Conservation (phyloP, 257 asterid genomes). For the Jacaranda copaia region DNA sequence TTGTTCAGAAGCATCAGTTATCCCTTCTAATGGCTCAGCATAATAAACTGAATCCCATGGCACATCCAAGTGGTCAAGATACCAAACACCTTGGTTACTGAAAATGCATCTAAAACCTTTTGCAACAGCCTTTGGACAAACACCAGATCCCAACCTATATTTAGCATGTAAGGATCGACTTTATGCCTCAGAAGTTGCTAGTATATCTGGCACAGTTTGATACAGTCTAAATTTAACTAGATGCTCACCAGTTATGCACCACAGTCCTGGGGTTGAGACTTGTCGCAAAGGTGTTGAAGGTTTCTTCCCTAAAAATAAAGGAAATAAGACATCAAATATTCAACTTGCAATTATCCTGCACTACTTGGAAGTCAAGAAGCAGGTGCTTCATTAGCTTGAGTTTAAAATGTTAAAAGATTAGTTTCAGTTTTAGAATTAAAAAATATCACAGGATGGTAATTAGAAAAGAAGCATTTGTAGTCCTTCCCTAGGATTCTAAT, state of each 20-base stretch:
- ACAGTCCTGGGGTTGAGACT: slow-evolving; percentile 81
- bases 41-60: slow-evolving; percentile 80
- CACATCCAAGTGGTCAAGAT: slow-evolving; percentile 88
- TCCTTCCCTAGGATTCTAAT: neutral
- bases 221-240: slow-evolving; percentile 28
- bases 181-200: slow-evolving; percentile 27
- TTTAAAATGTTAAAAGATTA: slow-evolving; percentile 9
- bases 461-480: slow-evolving; percentile 21
- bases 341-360: slow-evolving; percentile 20
- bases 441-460: slow-evolving; percentile 5
- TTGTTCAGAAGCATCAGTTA: slow-evolving; percentile 65
- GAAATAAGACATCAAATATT: slow-evolving; percentile 28
- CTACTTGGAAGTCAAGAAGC: slow-evolving; percentile 18
- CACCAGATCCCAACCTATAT: slow-evolving; percentile 78
- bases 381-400: slow-evolving; percentile 11
- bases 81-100: slow-evolving; percentile 93
- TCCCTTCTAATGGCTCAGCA: slow-evolving; percentile 83
- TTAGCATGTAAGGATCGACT: slow-evolving; percentile 27
- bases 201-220: slow-evolving; percentile 16
- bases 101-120: slow-evolving; percentile 85
- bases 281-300: slow-evolving; percentile 71
- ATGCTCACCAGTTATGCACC: slow-evolving; percentile 85
- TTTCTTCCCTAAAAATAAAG: slow-evolving; percentile 78
- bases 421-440: slow-evolving; percentile 31
- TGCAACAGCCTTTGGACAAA: slow-evolving; percentile 87